phyloP scores from a whole-genome alignment of 345 rosid genomes.

The Melaleuca alternifolia region DNA sequence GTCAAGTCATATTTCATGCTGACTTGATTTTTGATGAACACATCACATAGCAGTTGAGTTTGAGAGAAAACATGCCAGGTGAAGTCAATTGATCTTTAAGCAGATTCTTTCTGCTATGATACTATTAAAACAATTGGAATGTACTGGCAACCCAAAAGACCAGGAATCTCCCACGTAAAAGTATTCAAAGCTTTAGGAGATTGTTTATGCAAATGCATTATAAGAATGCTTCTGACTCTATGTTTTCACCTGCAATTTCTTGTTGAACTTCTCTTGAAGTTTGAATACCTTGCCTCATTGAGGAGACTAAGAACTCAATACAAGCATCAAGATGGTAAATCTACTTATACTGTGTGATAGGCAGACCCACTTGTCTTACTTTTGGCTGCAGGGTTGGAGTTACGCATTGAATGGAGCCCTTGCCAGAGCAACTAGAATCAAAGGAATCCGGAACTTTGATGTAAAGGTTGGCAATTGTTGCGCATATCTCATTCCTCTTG shows the following conservation, averaged over 20 bases:
- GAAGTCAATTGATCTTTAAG: not conserved
- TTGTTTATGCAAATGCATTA: not conserved
- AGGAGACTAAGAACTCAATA: not conserved
- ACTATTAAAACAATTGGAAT: not conserved
- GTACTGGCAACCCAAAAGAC: not conserved
- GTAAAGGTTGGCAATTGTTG: conserved; percentile 33
- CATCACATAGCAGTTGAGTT: not conserved
- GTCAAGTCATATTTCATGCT: not conserved
- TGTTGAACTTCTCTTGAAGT: not conserved
- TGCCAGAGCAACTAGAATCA: conserved; percentile 62
- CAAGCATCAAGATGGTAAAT: not conserved
- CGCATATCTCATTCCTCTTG: not conserved
- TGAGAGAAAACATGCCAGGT: not conserved
- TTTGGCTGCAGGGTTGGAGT: conserved; percentile 69
- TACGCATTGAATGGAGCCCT: conserved; percentile 75
- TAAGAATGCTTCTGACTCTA: not conserved
- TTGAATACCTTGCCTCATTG: not conserved
- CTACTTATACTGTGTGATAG: not conserved
- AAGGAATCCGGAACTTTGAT: conserved; percentile 49
- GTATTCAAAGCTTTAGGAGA: not conserved
- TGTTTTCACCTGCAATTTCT: not conserved
- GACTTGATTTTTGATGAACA: not conserved
- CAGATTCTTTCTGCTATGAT: not conserved
- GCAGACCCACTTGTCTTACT: not conserved
- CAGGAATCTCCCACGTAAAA: not conserved